phyloP scores from a whole-genome alignment of 192 early-diverging fungal species.

The Umbelopsis ramanniana region DNA sequence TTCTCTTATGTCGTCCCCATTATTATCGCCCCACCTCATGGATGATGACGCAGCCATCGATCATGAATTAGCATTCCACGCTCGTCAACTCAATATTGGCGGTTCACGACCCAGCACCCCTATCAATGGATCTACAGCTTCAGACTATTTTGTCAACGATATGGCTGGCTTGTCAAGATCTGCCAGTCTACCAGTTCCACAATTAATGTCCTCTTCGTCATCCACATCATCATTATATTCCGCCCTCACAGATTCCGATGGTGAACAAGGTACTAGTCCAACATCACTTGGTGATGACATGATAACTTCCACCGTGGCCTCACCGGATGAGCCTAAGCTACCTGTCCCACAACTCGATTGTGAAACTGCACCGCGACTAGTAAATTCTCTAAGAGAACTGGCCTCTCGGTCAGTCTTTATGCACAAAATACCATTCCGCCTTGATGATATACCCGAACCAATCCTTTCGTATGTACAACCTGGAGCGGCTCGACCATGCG shows the following conservation, averaged over 20 bases:
- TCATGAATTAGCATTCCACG: slow-evolving; percentile 37
- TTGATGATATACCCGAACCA: slow-evolving; percentile 5
- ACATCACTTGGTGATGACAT: neutral
- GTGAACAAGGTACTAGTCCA: neutral
- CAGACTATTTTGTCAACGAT: neutral
- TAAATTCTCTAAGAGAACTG: slow-evolving; percentile 50
- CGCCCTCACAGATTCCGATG: neutral
- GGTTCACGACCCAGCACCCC: slow-evolving; percentile 29
- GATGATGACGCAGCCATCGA: slow-evolving; percentile 42
- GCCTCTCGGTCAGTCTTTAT: slow-evolving; percentile 42
- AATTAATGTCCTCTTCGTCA: neutral
- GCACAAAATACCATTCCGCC: slow-evolving; percentile 27
- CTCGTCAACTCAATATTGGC: slow-evolving; percentile 34
- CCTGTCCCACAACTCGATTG: neutral
- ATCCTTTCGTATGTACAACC: slow-evolving; percentile 25
- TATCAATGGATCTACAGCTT: neutral
- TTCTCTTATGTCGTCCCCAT: neutral
- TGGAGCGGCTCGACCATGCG: slow-evolving; percentile 46
- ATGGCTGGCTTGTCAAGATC: neutral
- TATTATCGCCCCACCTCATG: neutral
- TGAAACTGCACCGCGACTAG: slow-evolving; percentile 26
- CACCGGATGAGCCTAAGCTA: neutral
- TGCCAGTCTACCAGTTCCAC: neutral
- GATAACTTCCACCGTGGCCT: neutral
- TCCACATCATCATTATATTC: slow-evolving; percentile 1